Evolutionary conservation across 352 stramenopile genomes (phyloP).

Genomic region (Pythium dissotocum): DNA sequence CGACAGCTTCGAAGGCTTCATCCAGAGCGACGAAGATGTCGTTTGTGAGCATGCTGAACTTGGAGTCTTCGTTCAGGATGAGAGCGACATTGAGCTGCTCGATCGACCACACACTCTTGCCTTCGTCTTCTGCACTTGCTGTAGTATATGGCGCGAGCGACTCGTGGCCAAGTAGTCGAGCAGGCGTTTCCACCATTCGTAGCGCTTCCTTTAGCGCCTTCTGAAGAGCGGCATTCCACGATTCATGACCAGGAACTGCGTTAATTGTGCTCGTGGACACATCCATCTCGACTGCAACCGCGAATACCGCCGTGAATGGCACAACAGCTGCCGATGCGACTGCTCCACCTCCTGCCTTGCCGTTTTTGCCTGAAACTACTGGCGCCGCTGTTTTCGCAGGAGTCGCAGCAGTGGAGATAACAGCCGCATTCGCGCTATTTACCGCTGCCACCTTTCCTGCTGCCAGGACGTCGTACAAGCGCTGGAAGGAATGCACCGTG

Average conservation of each 20-base stretch:
- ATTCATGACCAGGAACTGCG: constrained; percentile 58
- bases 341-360: background rate
- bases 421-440: constrained; percentile 7
- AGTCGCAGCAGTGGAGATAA: background rate
- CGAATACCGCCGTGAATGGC: constrained; percentile 61
- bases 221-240: constrained; percentile 72
- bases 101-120: constrained; percentile 77
- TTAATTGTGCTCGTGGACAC: constrained; percentile 37
- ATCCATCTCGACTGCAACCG: constrained; percentile 72
- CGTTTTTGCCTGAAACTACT: constrained; percentile 6
- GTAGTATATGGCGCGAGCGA: constrained; percentile 78
- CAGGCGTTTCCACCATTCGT: constrained; percentile 86
- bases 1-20: constrained; percentile 76
- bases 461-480: constrained; percentile 51
- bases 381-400: background rate
- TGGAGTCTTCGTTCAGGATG: constrained; percentile 82
- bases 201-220: constrained; percentile 83
- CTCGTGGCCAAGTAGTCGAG: constrained; percentile 79
- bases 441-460: constrained; percentile 43
- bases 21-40: constrained; percentile 85
- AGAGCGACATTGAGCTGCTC: constrained; percentile 78
- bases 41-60: constrained; percentile 80
- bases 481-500: constrained; percentile 75
- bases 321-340: constrained; percentile 6
- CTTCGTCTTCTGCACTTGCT: constrained; percentile 81